Base-by-base conservation (phyloP, 805 yeast genomes). In the Kockiozyma suomiensis region DNA sequence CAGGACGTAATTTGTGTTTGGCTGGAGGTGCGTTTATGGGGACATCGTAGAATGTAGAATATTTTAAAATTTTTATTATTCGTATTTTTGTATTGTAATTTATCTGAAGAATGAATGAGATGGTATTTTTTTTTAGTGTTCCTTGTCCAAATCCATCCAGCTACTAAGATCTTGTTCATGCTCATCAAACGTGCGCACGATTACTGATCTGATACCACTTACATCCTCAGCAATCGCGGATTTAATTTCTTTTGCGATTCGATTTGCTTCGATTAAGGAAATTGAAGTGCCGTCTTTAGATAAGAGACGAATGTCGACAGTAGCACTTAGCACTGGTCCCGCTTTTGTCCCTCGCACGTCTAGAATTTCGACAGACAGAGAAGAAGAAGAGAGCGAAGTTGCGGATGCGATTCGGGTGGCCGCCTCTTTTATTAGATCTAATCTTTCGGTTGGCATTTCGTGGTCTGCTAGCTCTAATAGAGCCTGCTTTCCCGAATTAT, bases 11-110 rank as follows among this genome's bases (percentile, higher is more conserved):
- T 75, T 76, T 94, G 67, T 92, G 96, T 68, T 79, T 94, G 38
- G 97, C 97, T 0, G 97, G 90, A 26, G 98, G 99, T 54, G 94
- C 94, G 2, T 90, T 87, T 69, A 74, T 76, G 65, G 84, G 82
- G 7, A 52, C 61, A 17, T 37, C 55, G 33, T 62, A 42, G n/a
- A 38, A 10, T 43, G 10, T 52, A 17, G 41, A 30, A 17, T 25
- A 45, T n/a, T n/a, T n/a, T n/a, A 19, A 26, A 30, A 30, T 30
- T 45, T 13, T 8, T 30, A 12, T 53, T 19, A 33, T 33, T 33
- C 43, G 15, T 35, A 19, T 12, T 19, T 43, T 35, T 50, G 32
- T 54, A 35, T 48, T 35, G 12, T 23, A 17, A 35, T 25, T 10
- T 53, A 19, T 10, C 15, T 7, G 19, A 21, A 38, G 17, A 15